These are phyloP conservation scores for Knufia fluminis DNA, from an alignment of 2,329 filamentous ascomycete species.

Conservation along the genomic window DNA sequence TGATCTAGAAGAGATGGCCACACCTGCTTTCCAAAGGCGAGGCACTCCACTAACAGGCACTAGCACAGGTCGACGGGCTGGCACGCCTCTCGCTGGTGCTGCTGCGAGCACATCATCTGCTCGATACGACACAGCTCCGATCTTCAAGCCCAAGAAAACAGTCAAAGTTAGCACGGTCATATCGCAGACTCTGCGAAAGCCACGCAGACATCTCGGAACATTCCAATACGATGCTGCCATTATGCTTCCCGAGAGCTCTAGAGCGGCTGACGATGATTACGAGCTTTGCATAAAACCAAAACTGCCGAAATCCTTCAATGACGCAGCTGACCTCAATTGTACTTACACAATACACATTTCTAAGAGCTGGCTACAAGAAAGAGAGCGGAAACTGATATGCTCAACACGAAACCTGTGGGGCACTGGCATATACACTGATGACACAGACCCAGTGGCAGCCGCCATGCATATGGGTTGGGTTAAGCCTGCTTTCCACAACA, in stretches of 20 bases:
- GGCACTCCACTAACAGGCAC: slow-evolving; percentile 12
- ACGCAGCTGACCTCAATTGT: slow-evolving; percentile 69
- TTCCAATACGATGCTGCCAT: slow-evolving; percentile 69
- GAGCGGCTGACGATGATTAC: slow-evolving; percentile 40
- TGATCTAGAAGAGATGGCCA: slow-evolving; percentile 17
- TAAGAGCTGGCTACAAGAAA: slow-evolving; percentile 60
- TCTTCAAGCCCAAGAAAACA: slow-evolving; percentile 48
- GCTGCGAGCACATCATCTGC: background rate
- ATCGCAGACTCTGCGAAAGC: slow-evolving; percentile 59
- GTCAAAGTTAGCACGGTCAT: slow-evolving; percentile 63
- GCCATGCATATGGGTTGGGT: slow-evolving; percentile 93
- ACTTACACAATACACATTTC: slow-evolving; percentile 83
- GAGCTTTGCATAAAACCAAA: slow-evolving; percentile 54
- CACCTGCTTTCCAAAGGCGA: slow-evolving; percentile 7
- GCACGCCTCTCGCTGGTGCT: slow-evolving; percentile 12
- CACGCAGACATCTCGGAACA: slow-evolving; percentile 73
- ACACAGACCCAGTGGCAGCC: slow-evolving; percentile 85
- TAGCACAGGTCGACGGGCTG: slow-evolving; percentile 11
- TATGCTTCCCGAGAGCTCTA: slow-evolving; percentile 29
- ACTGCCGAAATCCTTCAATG: slow-evolving; percentile 60
- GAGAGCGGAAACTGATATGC: slow-evolving; percentile 74
- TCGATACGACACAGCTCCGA: slow-evolving; percentile 37
- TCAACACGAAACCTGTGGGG: slow-evolving; percentile 77
- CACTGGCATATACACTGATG: slow-evolving; percentile 88
- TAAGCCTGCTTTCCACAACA: slow-evolving; percentile 73